These are phyloP conservation scores for Schoenoplectus tabernaemontani DNA, from an alignment of 202 grass and related monocot species.

Conservation along the genomic window DNA sequence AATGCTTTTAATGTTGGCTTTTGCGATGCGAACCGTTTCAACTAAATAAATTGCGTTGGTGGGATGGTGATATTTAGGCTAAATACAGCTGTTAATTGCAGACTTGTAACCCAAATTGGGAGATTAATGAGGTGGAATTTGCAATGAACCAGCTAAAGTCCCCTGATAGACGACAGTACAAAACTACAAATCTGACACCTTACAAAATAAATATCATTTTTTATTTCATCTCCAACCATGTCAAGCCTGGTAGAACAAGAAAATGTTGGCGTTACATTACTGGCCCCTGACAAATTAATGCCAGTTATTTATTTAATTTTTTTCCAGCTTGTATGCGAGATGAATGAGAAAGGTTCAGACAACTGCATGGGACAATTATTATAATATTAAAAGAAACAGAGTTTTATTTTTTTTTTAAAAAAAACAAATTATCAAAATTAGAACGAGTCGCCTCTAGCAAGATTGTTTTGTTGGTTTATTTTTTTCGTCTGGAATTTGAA, in stretches of 20 bases:
- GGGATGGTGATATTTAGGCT: background rate
- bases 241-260: background rate
- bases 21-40: background rate
- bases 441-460: background rate
- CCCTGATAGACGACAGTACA: conserved; percentile 18
- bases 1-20: background rate
- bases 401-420: too few relatives aligned
- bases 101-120: background rate
- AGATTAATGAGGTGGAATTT: conserved; percentile 15
- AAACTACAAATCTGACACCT: too few relatives aligned
- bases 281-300: background rate
- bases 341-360: background rate
- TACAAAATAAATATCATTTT: too few relatives aligned
- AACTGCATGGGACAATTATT: background rate
- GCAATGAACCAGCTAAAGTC: conserved; percentile 12
- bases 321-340: background rate
- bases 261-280: background rate
- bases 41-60: background rate
- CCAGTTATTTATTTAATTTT: background rate
- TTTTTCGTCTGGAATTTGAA: background rate
- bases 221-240: too few relatives aligned
- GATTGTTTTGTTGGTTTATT: background rate
- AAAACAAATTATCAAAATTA: background rate
- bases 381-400: too few relatives aligned
- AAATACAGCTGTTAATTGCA: conserved; percentile 17